phyloP scores from a whole-genome alignment of 441 rosid genomes.

The Populus hybrid region DNA sequence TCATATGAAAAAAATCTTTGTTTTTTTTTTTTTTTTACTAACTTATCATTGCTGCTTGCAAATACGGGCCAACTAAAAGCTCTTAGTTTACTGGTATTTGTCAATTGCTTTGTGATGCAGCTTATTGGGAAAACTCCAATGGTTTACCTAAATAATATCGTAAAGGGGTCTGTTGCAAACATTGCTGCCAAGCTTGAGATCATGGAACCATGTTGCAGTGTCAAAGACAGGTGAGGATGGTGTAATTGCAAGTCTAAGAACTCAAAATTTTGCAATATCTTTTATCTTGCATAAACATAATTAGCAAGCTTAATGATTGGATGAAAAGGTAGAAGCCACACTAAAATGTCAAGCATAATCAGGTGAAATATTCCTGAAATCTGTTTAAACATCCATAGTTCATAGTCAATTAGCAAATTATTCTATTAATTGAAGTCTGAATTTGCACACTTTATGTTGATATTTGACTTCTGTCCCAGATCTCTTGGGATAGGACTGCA shows the following conservation, averaged over 20 bases:
- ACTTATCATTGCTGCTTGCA: not conserved
- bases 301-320: not conserved
- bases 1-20: not conserved
- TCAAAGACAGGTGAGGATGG: slow-evolving; percentile 77
- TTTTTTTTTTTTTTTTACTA: not conserved
- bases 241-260: not conserved
- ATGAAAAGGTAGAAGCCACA: not conserved
- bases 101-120: slow-evolving; percentile 37
- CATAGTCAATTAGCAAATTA: not conserved
- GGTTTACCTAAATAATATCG: slow-evolving; percentile 88
- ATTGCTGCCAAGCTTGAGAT: slow-evolving; percentile 98
- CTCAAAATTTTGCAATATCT: slow-evolving; percentile 11
- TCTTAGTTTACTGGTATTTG: not conserved
- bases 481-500: not conserved
- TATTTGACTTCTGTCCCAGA: not conserved
- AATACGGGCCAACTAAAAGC: not conserved
- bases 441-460: not conserved
- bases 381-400: not conserved
- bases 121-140: slow-evolving; percentile 95
- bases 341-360: not conserved
- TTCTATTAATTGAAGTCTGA: not conserved
- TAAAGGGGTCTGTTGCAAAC: slow-evolving; percentile 77
- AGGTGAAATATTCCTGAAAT: not conserved
- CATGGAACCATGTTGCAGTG: slow-evolving; percentile 99
- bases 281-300: slow-evolving; percentile 2